phyloP scores from a whole-genome alignment of 805 yeast species.

The Kluyveromyces starmeri region DNA sequence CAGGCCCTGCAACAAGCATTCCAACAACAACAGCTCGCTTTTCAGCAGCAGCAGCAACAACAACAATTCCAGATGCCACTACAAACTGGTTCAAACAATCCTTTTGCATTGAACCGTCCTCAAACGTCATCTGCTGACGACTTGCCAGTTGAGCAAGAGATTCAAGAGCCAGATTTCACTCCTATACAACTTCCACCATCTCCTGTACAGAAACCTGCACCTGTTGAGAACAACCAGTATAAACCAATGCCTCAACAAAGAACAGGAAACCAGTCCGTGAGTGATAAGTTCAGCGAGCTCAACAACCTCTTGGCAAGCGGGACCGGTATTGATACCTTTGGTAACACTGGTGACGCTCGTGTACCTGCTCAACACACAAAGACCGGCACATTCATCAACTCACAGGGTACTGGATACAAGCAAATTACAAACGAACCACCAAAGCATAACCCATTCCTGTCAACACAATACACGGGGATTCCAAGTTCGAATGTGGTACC shows the following conservation, averaged over 20 bases:
- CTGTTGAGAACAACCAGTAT: constrained; percentile 6
- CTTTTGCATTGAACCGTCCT: constrained; percentile 47
- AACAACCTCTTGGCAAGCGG: constrained; percentile 76
- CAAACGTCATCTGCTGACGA: no score
- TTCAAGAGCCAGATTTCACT: constrained; percentile 5
- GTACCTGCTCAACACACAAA: constrained; percentile 90
- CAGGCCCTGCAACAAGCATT: constrained; percentile 13
- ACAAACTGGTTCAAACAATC: constrained; percentile 69
- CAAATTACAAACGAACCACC: constrained; percentile 36
- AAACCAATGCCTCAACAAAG: constrained; percentile 36
- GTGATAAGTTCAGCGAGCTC: constrained; percentile 58
- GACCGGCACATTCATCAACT: constrained; percentile 71
- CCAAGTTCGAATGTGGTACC: constrained; percentile 62
- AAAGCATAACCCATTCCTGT: constrained; percentile 37
- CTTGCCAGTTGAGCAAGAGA: constrained; percentile 6
- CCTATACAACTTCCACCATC: constrained; percentile 8
- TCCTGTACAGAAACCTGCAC: constrained; percentile 8
- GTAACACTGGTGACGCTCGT: constrained; percentile 39
- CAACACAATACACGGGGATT: constrained; percentile 65
- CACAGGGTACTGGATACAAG: constrained; percentile 77
- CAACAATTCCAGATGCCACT: constrained; percentile 39
- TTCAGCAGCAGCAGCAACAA: constrained; percentile 30
- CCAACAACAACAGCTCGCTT: constrained; percentile 30
- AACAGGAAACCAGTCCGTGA: constrained; percentile 47
- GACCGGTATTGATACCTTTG: constrained; percentile 85